These are phyloP conservation scores for Populus davidiana DNA, from an alignment of 345 rosid genomes.

Conservation along the genomic window DNA sequence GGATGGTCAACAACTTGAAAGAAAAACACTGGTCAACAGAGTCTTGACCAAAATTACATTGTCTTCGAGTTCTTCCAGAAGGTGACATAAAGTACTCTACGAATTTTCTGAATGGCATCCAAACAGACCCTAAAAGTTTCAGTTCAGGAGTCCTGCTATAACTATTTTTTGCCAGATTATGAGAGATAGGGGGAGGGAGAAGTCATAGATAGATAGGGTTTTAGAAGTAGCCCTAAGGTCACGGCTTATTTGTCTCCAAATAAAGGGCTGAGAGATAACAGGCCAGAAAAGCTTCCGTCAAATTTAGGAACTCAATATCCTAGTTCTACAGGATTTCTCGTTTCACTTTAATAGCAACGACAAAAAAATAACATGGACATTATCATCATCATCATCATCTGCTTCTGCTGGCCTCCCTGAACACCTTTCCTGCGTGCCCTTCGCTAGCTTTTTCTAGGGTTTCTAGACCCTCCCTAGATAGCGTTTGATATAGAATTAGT, in stretches of 20 bases:
- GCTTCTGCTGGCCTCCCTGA: slow-evolving; percentile 32
- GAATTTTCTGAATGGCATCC: background rate
- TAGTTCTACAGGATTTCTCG: slow-evolving; percentile 7
- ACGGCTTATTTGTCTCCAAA: slow-evolving; percentile 30
- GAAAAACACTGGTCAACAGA: too few relatives aligned
- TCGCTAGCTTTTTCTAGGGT: slow-evolving; percentile 37
- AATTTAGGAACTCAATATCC: slow-evolving; percentile 34
- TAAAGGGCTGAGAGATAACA: slow-evolving; percentile 25
- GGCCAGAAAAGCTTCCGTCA: slow-evolving; percentile 25
- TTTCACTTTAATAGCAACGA: slow-evolving; percentile 4
- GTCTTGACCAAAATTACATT: too few relatives aligned
- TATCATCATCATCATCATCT: slow-evolving; percentile 10
- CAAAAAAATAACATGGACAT: slow-evolving; percentile 17
- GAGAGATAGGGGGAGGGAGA: background rate
- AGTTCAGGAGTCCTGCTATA: background rate
- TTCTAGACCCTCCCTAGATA: slow-evolving; percentile 28
- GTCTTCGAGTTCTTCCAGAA: background rate
- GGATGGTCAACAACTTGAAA: too few relatives aligned
- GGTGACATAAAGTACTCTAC: background rate
- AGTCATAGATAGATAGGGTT: background rate
- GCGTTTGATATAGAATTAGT: slow-evolving; percentile 20
- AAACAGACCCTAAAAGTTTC: background rate
- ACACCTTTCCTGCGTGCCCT: background rate
- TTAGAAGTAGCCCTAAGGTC: background rate
- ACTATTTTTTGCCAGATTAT: background rate